These are phyloP conservation scores for Bodo saltans DNA, from an alignment of 78 protist species.

Conservation along the genomic window DNA sequence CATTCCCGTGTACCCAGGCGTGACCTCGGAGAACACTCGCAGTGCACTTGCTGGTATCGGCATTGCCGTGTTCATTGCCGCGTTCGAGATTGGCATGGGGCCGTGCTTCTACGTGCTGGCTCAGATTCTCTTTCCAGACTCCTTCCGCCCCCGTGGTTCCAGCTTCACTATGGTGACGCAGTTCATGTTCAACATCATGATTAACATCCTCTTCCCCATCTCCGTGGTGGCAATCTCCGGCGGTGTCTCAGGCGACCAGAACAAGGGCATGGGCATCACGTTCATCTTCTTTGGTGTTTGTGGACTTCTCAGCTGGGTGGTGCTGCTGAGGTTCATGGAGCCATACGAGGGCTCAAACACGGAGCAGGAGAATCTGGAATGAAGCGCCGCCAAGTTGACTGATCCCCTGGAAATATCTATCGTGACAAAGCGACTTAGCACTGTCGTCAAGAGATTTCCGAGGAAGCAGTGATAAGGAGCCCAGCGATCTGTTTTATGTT, in stretches of 20 bases:
- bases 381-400: too few relatives aligned
- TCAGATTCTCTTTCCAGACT: not conserved
- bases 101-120: not conserved
- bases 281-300: not conserved
- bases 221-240: not conserved
- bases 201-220: not conserved
- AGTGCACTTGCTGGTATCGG: not conserved
- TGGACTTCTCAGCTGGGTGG: not conserved
- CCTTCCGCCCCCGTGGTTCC: not conserved
- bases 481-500: too few relatives aligned
- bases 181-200: not conserved
- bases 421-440: too few relatives aligned
- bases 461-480: too few relatives aligned
- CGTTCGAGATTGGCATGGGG: conserved; percentile 3
- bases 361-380: too few relatives aligned
- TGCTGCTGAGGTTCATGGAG: too few relatives aligned
- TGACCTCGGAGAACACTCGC: not conserved
- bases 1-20: not conserved
- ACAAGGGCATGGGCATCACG: not conserved
- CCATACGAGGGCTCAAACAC: too few relatives aligned
- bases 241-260: not conserved
- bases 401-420: too few relatives aligned
- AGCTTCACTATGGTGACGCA: not conserved
- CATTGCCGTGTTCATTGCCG: not conserved
- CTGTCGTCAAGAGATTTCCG: too few relatives aligned